Evolutionary conservation across 345 rosid genomes (phyloP).

Genomic region (Erodium maritimum): DNA sequence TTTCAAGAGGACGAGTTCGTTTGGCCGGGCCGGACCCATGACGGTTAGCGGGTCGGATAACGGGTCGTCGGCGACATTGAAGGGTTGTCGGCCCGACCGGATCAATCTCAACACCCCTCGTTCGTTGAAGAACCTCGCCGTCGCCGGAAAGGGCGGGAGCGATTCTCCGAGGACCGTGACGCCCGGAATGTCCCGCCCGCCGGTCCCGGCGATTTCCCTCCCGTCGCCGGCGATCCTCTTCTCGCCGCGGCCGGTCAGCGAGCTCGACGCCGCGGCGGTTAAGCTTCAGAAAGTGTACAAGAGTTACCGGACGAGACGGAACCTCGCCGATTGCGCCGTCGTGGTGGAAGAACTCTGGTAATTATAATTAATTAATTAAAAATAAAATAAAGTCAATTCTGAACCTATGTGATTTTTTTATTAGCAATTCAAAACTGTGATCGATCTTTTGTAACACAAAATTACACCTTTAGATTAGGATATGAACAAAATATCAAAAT

Average conservation of each 20-base stretch:
- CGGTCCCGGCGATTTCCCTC: conserved; percentile 26
- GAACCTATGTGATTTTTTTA: no score
- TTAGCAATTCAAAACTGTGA: no score
- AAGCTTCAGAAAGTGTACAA: conserved; percentile 80
- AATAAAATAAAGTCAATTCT: no score
- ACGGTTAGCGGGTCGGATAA: conserved; percentile 10
- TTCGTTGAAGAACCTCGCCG: conserved; percentile 26
- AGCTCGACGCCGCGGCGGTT: conserved; percentile 79
- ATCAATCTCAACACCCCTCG: conserved; percentile 14
- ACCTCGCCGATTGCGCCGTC: conserved; percentile 92
- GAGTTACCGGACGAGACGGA: conserved; percentile 81
- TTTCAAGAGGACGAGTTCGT: conserved; percentile 21
- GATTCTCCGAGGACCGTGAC: no score
- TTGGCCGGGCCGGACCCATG: conserved; percentile 13
- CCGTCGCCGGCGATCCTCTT: conserved; percentile 39
- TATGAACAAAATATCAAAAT: no score
- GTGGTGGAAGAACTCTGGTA: conserved; percentile 82
- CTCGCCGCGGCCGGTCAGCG: conserved; percentile 62
- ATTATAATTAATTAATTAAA: conserved; percentile 9
- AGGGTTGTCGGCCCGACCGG: conserved; percentile 20
- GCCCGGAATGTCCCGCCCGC: no score
- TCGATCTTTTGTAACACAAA: no score
- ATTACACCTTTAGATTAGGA: no score
- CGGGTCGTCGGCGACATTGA: conserved; percentile 9
- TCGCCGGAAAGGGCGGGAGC: conserved; percentile 10